A percentile compares a stretch with the other conserved stretches of the same genome.
Conservation (phyloP, 2,329 filamentous ascomycete species). For the Ophiostoma pallidulum region DNA sequence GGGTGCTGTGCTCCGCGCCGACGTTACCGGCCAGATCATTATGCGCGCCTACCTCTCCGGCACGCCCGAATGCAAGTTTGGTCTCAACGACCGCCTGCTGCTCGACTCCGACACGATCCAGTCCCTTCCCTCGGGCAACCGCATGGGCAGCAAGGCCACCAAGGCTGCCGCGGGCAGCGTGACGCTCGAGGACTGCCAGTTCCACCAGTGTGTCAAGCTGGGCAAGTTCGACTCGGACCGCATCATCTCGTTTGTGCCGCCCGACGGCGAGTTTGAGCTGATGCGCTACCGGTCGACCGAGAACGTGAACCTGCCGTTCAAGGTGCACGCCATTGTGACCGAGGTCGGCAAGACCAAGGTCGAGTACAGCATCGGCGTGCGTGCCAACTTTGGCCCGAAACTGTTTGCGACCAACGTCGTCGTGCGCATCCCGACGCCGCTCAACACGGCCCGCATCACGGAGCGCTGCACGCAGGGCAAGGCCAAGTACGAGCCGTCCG, state of each 20-base stretch:
- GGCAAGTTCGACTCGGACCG: conserved; percentile 94
- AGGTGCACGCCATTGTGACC: conserved; percentile 96
- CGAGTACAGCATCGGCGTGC: conserved; percentile 95
- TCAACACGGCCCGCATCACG: conserved; percentile 91
- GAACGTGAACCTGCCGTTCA: conserved; percentile 97
- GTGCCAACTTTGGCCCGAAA: conserved; percentile 92
- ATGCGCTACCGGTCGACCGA: conserved; percentile 98
- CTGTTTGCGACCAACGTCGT: conserved; percentile 96
- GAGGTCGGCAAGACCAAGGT: conserved; percentile 96
- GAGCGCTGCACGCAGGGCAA: conserved; percentile 93
- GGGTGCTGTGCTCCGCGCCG: conserved; percentile 85
- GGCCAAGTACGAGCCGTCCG: conserved; percentile 95
- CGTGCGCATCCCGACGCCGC: conserved; percentile 84
- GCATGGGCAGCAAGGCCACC: conserved; percentile 75
- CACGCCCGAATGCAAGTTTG: conserved; percentile 97
- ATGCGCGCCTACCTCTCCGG: conserved; percentile 97
- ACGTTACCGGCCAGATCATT: conserved; percentile 94
- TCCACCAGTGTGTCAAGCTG: conserved; percentile 97
- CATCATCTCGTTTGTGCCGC: conserved; percentile 94
- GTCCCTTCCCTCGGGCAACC: conserved; percentile 63
- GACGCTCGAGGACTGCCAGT: conserved; percentile 94
- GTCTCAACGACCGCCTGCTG: conserved; percentile 87
- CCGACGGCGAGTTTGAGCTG: conserved; percentile 94
- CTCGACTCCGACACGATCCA: conserved; percentile 67
- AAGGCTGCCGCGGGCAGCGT: conserved; percentile 93